phyloP scores from a whole-genome alignment of 2,329 filamentous ascomycete species.

The Verticillium alfalfae region DNA sequence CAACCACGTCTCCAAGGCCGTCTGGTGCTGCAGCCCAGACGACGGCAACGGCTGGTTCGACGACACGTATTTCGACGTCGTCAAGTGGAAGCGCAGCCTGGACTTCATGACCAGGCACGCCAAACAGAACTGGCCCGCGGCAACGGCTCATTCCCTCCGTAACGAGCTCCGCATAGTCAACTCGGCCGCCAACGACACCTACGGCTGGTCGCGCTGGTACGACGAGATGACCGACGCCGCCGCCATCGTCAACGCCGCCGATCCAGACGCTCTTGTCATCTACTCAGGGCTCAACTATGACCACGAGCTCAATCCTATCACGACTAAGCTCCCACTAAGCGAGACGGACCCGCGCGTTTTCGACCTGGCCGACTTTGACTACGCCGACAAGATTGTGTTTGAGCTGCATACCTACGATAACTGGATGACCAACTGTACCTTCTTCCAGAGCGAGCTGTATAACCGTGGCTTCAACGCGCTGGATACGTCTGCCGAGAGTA shows the following conservation, averaged over 20 bases:
- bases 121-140: no score
- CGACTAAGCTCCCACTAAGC: slow-evolving; percentile 4
- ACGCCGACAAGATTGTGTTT: slow-evolving; percentile 41
- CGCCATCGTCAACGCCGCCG: slow-evolving; percentile 40
- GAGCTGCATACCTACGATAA: slow-evolving; percentile 39
- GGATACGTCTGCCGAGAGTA: slow-evolving; percentile 35
- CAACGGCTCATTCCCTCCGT: no score
- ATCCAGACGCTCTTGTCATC: slow-evolving; percentile 47
- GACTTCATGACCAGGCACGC: no score
- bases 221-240: slow-evolving; percentile 41
- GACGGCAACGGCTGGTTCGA: no score
- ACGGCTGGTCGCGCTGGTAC: slow-evolving; percentile 37
- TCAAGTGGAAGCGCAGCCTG: no score
- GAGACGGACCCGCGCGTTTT: slow-evolving; percentile 35
- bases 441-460: slow-evolving; percentile 43
- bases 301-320: slow-evolving; percentile 41
- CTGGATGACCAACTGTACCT: slow-evolving; percentile 38
- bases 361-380: slow-evolving; percentile 36
- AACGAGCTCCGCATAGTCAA: slow-evolving; percentile 14
- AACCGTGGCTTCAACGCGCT: slow-evolving; percentile 43
- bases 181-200: slow-evolving; percentile 34
- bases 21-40: no score
- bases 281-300: slow-evolving; percentile 48
- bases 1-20: not conserved
- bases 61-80: no score